Evolutionary conservation across 768 basidiomycete genomes (phyloP).

Genomic region (Leccinum subtestaceum): DNA sequence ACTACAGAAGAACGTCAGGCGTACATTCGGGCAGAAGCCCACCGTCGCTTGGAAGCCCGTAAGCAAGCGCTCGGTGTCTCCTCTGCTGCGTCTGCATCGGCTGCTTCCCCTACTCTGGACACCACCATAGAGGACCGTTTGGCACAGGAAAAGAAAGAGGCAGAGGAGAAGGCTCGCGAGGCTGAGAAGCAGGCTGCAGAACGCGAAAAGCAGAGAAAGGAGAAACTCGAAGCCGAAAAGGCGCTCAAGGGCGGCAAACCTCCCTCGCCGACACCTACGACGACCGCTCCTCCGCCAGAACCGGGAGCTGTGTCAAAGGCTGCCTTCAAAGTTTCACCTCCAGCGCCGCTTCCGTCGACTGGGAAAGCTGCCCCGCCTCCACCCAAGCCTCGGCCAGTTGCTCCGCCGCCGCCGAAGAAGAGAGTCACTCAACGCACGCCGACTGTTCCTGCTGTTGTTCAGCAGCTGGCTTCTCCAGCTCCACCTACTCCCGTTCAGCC

Average conservation of each 20-base stretch:
- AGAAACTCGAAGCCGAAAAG: conserved; percentile 74
- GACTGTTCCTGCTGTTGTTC: conserved; percentile 24
- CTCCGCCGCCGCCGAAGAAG: conserved; percentile 37
- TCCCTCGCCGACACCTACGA: conserved; percentile 41
- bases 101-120: conserved; percentile 58
- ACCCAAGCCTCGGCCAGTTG: conserved; percentile 22
- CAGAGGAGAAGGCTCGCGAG: conserved; percentile 74
- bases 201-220: conserved; percentile 66
- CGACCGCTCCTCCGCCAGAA: conserved; percentile 42
- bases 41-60: conserved; percentile 77
- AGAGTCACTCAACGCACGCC: conserved; percentile 8
- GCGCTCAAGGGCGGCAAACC: conserved; percentile 50
- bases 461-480: conserved; percentile 19
- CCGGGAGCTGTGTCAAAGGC: conserved; percentile 30
- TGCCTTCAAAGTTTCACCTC: background rate
- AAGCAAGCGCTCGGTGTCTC: conserved; percentile 81
- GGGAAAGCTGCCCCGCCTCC: conserved; percentile 37
- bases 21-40: conserved; percentile 75
- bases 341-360: conserved; percentile 31
- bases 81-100: conserved; percentile 32
- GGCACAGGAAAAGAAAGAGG: conserved; percentile 83
- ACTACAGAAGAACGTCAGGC: conserved; percentile 80
- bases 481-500: conserved; percentile 37
- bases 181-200: conserved; percentile 84
- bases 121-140: conserved; percentile 82